These are phyloP conservation scores for Ormosia semicastrata DNA, from an alignment of 306 rosid genomes.

Conservation along the genomic window DNA sequence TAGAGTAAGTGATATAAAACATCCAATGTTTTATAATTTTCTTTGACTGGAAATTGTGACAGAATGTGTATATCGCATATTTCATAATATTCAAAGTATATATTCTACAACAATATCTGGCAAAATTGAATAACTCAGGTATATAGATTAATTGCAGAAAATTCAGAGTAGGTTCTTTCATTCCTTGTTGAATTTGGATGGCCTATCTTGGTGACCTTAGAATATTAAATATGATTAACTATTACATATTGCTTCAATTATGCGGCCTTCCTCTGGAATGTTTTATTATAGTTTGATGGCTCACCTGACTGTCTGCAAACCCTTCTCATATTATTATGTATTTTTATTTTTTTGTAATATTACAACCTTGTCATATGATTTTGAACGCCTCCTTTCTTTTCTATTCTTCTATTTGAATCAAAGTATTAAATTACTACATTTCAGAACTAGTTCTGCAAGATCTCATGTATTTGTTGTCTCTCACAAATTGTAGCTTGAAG, in stretches of 20 bases:
- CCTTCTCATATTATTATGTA: neutral
- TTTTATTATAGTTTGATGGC: neutral
- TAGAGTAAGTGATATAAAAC: conserved; percentile 58
- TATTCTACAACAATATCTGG: neutral
- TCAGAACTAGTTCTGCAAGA: neutral
- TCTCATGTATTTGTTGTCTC: conserved; percentile 5
- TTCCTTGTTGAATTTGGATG: neutral
- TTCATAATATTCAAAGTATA: conserved; percentile 7
- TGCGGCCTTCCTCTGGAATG: neutral
- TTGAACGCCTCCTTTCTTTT: neutral
- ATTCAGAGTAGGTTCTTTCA: neutral
- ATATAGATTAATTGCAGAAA: neutral
- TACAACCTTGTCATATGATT: neutral
- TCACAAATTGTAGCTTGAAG: conserved; percentile 54
- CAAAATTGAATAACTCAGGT: neutral
- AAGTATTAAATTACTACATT: neutral
- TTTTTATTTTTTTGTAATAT: neutral
- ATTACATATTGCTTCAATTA: neutral
- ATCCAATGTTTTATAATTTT: neutral
- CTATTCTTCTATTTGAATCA: neutral
- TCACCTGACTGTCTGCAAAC: neutral
- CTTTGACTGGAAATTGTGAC: neutral
- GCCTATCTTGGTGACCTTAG: neutral
- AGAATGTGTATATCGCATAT: conserved; percentile 5
- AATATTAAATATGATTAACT: neutral